A percentile compares a stretch with the other conserved stretches of the same genome.
Conservation (phyloP, 2,329 filamentous ascomycete species). For the Aplosporella prunicola region DNA sequence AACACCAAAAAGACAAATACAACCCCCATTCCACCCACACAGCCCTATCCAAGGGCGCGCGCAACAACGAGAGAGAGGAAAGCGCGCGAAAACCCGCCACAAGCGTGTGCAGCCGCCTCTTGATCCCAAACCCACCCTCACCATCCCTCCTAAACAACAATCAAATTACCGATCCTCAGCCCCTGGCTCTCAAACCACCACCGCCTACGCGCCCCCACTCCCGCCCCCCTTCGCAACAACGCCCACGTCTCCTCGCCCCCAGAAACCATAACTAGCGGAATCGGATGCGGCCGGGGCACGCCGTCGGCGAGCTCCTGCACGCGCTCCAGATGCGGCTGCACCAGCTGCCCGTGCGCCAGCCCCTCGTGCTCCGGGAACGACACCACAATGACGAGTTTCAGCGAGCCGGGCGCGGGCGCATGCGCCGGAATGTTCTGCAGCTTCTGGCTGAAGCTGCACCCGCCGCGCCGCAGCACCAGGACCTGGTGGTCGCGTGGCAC, state of each 20-base stretch:
- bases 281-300: conserved; percentile 57
- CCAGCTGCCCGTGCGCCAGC: conserved; percentile 28
- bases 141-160: conserved; percentile 52
- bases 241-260: conserved; percentile 59
- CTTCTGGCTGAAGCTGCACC: conserved; percentile 77
- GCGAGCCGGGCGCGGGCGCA: conserved; percentile 47
- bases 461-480: conserved; percentile 71
- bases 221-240: conserved; percentile 52
- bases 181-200: conserved; percentile 79
- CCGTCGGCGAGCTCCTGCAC: conserved; percentile 63
- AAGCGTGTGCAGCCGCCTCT: too few relatives aligned
- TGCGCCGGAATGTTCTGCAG: conserved; percentile 75
- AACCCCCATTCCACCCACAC: too few relatives aligned
- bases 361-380: conserved; percentile 45
- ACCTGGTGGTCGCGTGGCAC: conserved; percentile 56
- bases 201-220: conserved; percentile 64
- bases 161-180: conserved; percentile 65
- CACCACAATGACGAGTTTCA: conserved; percentile 78
- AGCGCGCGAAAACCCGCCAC: too few relatives aligned
- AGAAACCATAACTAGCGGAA: conserved; percentile 75
- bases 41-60: too few relatives aligned
- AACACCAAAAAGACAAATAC: too few relatives aligned
- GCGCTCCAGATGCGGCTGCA: conserved; percentile 65
- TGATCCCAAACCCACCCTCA: too few relatives aligned
- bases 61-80: too few relatives aligned